Base-by-base conservation (phyloP, 2,329 filamentous ascomycete genomes). In the Diaporthe sp. region DNA sequence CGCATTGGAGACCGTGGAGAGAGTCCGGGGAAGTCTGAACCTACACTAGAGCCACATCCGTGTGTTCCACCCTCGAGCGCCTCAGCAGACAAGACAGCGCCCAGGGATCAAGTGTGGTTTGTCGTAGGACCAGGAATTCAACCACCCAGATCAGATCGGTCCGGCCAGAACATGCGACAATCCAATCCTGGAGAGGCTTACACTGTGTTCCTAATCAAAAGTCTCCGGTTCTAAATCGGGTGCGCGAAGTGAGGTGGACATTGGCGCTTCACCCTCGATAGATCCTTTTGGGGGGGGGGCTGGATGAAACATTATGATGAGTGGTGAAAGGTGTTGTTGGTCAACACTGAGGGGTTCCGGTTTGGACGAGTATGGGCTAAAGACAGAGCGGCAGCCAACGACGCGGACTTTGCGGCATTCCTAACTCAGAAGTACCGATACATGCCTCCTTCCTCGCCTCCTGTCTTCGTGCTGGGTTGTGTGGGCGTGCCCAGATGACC, bases 341-440 rank as follows among this genome's bases (percentile, higher is more conserved):
- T 54, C 64, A 28, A 67, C 12, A 28, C n/a, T 38, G 64, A 67
- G 64, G 64, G 64, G 45, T 52, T 38, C 30, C n/a, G n/a, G 6
- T 45, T 67, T 38, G 64, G 45, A 12, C 64, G 64, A 50, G 40
- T 28, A 28, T 52, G 45, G n/a, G 64, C 64, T 67, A 52, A 67
- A 35, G 22, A 25, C 61, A 50, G 13, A 5, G 45, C 64, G 30
- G 45, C 28, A 28, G 30, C 9, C 60, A 30, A 50, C 33, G 30
- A 52, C 28, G 64, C 13, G 40, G 47, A 25, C 45, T 38, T 22
- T 35, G 33, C 64, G 64, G 64, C 47, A 52, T 71, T 19, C 54
- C 68, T 30, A 71, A 71, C 54, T 45, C 68, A 58, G 68, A 71
- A 57, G 54, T 71, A 57, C 68, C 50, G 68, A 71, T 42, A 47